Evolutionary conservation across 495 filamentous ascomycete genomes (phyloP), one percentile per base, ranked within the genome.

Genomic region (Cladorrhinum samala): DNA sequence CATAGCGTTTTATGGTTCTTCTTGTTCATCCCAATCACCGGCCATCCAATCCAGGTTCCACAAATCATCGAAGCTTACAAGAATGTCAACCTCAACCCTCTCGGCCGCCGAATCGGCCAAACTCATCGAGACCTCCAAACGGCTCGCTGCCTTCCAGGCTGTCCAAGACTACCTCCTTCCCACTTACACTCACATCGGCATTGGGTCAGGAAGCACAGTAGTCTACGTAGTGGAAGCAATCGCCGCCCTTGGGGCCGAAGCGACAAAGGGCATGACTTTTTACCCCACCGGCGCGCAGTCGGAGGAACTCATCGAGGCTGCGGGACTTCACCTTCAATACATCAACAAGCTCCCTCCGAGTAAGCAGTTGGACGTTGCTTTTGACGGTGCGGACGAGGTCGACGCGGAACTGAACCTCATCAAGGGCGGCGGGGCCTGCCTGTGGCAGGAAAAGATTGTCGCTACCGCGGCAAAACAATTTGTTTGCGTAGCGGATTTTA

Each of bases 401-500:
- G 93, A 98, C 68, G 88, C 88, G 19, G 88, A 91, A 37, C 70
- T 98, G 48, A 98, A 97, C 71, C 88, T 90, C 64, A 96, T 98
- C 72, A 98, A 98, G 74, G 93, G 93, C 42, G 93, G 93, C 14
- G 93, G 93, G 41, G 93, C 91, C 23, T 98, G 94, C 70, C 72
- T 96, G 53, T 96, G 95, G 77, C 94, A 97, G 72, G 93, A 98
- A 76, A 98, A 98, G 74, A 75, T 98, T 19, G 92, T 98, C 13
- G 91, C 91, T 2, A 80, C 87, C 27, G 79, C 83, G 50, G 86
- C 91, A 1, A 85, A 82, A 72, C 87, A 91, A 60, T 96, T 98
- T 64, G 81, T 98, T 50, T 93, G 89, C 63, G 94, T 97, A 49
- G 93, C 94, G 27, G 90, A 97, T 70, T 88, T 87, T 57, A 82